These are phyloP conservation scores for Butyriboletus loyo DNA, from an alignment of 768 basidiomycete genomes.

Conservation along the genomic window DNA sequence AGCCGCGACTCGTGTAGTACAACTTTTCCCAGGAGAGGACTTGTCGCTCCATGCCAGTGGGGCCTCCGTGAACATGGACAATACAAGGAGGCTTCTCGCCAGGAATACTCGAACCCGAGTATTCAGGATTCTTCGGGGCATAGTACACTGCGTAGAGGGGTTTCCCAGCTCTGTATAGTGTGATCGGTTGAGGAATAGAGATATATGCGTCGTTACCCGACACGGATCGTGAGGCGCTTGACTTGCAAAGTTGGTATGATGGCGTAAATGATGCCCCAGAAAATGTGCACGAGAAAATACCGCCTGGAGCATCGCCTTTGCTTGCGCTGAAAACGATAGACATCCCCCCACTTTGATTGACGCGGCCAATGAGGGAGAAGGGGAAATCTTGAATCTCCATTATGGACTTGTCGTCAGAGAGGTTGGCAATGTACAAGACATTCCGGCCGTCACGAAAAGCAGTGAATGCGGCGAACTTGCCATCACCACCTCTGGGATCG, in stretches of 20 bases:
- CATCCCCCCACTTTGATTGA: constrained; percentile 24
- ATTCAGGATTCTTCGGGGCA: constrained; percentile 62
- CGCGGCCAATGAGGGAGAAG: constrained; percentile 27
- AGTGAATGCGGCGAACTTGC: constrained; percentile 26
- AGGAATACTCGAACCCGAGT: constrained; percentile 41
- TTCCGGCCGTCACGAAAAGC: constrained; percentile 34
- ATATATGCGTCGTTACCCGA: constrained; percentile 30
- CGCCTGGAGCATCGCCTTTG: constrained; percentile 31
- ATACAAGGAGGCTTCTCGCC: constrained; percentile 69
- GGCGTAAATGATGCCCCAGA: constrained; percentile 20
- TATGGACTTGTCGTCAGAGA: constrained; percentile 22
- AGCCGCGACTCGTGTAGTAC: constrained; percentile 70
- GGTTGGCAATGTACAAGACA: constrained; percentile 33
- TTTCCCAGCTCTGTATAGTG: constrained; percentile 35
- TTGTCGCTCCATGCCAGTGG: constrained; percentile 48
- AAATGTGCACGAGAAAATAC: constrained; percentile 31
- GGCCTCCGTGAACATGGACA: constrained; percentile 68
- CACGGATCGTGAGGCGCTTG: constrained; percentile 18
- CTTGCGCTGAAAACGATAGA: constrained; percentile 34
- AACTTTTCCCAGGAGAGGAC: constrained; percentile 53
- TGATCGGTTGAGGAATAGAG: constrained; percentile 48
- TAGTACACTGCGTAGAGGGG: constrained; percentile 64
- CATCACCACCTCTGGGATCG: constrained; percentile 18
- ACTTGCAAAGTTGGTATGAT: constrained; percentile 22
- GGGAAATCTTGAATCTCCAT: constrained; percentile 32